These are phyloP conservation scores for Penicillium oxalicum DNA, from an alignment of 2,329 filamentous ascomycete genomes.

Conservation along the genomic window DNA sequence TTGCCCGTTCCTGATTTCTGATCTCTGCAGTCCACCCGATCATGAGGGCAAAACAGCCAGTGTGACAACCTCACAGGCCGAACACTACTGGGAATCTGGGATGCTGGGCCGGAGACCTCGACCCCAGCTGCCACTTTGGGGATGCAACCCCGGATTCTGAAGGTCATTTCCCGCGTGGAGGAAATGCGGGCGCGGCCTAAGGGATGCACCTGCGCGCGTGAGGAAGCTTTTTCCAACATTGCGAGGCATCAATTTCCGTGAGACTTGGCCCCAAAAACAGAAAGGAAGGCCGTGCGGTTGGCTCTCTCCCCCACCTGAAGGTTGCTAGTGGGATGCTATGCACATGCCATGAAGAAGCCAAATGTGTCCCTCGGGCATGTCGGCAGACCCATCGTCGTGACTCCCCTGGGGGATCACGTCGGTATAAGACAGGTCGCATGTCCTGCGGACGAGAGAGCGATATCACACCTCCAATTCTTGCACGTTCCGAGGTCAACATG, in stretches of 20 bases:
- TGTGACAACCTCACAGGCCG: constrained; percentile 9
- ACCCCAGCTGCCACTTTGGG: constrained; percentile 1
- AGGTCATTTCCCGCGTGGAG: constrained; percentile 14
- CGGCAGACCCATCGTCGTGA: background rate
- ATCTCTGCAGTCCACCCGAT: constrained; percentile 12
- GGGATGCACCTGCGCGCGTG: no score
- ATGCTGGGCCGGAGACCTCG: constrained; percentile 2
- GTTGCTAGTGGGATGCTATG: no score
- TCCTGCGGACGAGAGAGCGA: background rate
- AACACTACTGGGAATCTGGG: constrained; percentile 1
- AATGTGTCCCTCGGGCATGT: constrained; percentile 1
- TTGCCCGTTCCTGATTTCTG: constrained; percentile 9
- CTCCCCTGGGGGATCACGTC: background rate
- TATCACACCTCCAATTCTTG: background rate
- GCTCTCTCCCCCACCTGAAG: no score
- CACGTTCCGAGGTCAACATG: constrained; percentile 13
- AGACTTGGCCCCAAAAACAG: no score
- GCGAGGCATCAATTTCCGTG: no score
- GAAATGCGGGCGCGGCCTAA: constrained; percentile 16
- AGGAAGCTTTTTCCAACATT: no score
- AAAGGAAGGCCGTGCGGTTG: no score
- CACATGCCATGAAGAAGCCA: no score
- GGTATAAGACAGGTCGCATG: constrained; percentile 10
- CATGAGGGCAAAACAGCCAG: constrained; percentile 14
- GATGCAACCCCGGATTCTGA: constrained; percentile 3